Evolutionary conservation across 441 rosid species (phyloP).

Genomic region (Aquilaria agallochum): DNA sequence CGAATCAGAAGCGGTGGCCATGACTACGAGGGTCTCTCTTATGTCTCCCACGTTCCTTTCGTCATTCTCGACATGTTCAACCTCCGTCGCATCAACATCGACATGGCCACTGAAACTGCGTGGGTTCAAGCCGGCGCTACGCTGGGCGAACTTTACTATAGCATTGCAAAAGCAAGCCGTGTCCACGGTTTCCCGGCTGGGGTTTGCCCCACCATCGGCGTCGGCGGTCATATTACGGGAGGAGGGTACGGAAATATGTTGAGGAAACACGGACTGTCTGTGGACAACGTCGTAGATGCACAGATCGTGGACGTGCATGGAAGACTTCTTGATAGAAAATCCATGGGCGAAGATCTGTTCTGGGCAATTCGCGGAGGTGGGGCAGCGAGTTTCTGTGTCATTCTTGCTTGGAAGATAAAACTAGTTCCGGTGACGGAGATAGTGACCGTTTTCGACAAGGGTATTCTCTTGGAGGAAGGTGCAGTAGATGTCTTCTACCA

Average conservation of each 20-base stretch:
- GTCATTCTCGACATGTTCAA: constrained; percentile 41
- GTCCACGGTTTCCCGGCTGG: constrained; percentile 39
- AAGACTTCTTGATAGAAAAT: constrained; percentile 25
- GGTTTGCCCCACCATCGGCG: constrained; percentile 39
- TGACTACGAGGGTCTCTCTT: constrained; percentile 48
- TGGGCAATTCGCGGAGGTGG: constrained; percentile 51
- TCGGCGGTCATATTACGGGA: constrained; percentile 40
- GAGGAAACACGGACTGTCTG: constrained; percentile 40
- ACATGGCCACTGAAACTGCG: constrained; percentile 20
- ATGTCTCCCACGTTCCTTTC: constrained; percentile 34
- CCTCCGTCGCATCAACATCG: constrained; percentile 27
- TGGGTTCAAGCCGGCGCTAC: constrained; percentile 44
- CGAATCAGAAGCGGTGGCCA: constrained; percentile 49
- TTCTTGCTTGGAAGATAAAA: constrained; percentile 33
- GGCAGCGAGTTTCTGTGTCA: constrained; percentile 41
- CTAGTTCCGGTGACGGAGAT: constrained; percentile 30
- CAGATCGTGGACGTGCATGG: constrained; percentile 33
- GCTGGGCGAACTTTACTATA: constrained; percentile 37
- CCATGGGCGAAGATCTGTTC: constrained; percentile 49
- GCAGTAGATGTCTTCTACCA: constrained; percentile 31
- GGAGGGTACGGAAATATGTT: constrained; percentile 52
- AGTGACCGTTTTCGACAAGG: constrained; percentile 28
- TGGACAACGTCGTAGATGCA: constrained; percentile 39
- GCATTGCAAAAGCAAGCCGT: constrained; percentile 24
- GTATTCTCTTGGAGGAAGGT: constrained; percentile 22